A percentile compares a stretch with the other conserved stretches of the same genome.
Conservation (phyloP, 2,329 filamentous ascomycete species). For the Alternaria ethzedia region DNA sequence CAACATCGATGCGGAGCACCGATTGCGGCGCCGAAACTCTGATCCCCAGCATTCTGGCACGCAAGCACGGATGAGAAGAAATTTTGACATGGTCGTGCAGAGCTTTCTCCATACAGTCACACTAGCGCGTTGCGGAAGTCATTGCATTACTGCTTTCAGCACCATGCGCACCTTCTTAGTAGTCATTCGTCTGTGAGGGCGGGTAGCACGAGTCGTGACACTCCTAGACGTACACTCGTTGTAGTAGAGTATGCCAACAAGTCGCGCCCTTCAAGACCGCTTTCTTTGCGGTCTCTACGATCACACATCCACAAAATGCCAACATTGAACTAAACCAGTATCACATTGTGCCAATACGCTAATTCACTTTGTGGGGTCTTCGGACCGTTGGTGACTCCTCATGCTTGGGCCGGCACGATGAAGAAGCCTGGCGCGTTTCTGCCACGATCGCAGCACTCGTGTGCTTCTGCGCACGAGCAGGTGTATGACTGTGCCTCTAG, state of each 20-base stretch:
- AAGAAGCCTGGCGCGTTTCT: neutral
- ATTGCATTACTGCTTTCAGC: slow-evolving; percentile 8
- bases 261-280: neutral
- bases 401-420: slow-evolving; percentile 3
- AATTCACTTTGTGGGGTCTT: slow-evolving; percentile 10
- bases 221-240: neutral
- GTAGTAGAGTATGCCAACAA: slow-evolving; percentile 1
- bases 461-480: neutral
- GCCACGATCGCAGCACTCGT: slow-evolving; percentile 6
- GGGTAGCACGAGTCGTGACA: slow-evolving; percentile 1
- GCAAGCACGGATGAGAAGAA: slow-evolving; percentile 27
- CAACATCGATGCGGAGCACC: slow-evolving; percentile 16
- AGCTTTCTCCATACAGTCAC: slow-evolving; percentile 13
- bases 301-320: neutral
- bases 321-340: neutral
- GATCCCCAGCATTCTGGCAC: slow-evolving; percentile 13
- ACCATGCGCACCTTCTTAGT: neutral
- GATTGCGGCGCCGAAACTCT: slow-evolving; percentile 28
- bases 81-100: slow-evolving; percentile 26
- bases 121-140: slow-evolving; percentile 4
- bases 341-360: neutral
- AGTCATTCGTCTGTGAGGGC: neutral
- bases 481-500: neutral
- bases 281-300: neutral
- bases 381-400: slow-evolving; percentile 6